Evolutionary conservation across 129 eudicot species (phyloP), one percentile per base, ranked within the genome.

Genomic region (Apium graveolens): DNA sequence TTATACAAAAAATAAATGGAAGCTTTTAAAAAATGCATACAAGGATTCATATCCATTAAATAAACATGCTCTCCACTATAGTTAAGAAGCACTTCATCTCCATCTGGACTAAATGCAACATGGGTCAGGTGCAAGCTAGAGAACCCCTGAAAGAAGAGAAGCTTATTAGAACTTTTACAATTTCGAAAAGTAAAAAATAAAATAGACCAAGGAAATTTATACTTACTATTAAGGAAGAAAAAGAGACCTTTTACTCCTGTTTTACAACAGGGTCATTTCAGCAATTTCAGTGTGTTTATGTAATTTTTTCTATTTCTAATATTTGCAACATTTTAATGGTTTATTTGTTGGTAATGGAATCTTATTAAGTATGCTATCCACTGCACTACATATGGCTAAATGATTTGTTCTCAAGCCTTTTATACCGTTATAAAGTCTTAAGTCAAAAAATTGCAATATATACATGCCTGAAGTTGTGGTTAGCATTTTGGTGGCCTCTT

Each of bases 31-130:
- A 16, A 70, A 76, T 37, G 35, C 80, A 82, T 88, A 91, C 97
- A 92, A 74, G 86, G 86, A 82, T 89, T 86, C 44, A 85, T 82
- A 79, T 95, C 98, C 96, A 95, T 90, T 55, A 95, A 79, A 82
- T 95, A 91, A 34, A 88, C 97, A 85, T 95, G 96, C 81, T 95
- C 98, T 79, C 93, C 92, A 70, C 98, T 88, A 77, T 95, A 91
- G 77, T 85, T 95, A 76, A 95, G 88, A 45, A 95, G 92, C 80
- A 91, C 84, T 84, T 95, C 98, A 80, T 90, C 96, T 20, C 97
- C 96, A 90, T 88, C 85, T 26, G 98, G 96, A 85, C 97, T 95
- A 79, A 95, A 95, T 27, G 92, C 76, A 48, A 91, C 96, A 76
- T 95, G 98, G 78, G 97, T 95, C 45, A 91, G 85, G 80, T 91